Percentiles rank a stretch among this genome's conserved stretches.
Evolutionary conservation across 129 eudicot genomes (phyloP).

Genomic region (Flaveria brownii): DNA sequence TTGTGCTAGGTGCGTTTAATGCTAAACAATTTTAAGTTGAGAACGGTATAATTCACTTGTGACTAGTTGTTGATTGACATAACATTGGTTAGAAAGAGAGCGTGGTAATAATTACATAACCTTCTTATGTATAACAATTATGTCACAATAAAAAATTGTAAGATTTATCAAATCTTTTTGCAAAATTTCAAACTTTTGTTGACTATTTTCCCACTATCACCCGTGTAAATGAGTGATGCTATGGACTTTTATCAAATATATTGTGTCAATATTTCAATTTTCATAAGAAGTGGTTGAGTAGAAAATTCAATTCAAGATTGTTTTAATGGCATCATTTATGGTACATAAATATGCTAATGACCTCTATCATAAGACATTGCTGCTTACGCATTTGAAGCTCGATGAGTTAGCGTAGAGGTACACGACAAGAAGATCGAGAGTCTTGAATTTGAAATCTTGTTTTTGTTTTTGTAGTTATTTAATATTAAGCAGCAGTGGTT

Average conservation of each 20-base stretch:
- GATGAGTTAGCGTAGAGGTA: neutral
- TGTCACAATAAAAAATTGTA: neutral
- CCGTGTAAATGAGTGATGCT: constrained; percentile 4
- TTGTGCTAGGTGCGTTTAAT: too few relatives aligned
- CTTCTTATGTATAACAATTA: neutral
- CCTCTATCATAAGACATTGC: neutral
- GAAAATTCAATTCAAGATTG: neutral
- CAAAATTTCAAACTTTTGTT: constrained; percentile 8
- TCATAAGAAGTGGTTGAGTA: neutral
- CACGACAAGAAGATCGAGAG: neutral
- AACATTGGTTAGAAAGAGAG: too few relatives aligned
- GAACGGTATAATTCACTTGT: too few relatives aligned
- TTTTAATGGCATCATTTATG: neutral
- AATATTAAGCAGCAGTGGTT: constrained; percentile 29
- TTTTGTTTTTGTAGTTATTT: constrained; percentile 4
- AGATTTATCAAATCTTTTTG: neutral
- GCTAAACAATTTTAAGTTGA: too few relatives aligned
- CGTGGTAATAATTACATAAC: too few relatives aligned
- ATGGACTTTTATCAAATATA: neutral
- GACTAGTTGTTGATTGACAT: too few relatives aligned
- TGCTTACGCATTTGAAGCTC: neutral
- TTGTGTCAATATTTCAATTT: neutral
- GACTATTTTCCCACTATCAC: neutral
- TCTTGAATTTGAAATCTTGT: constrained; percentile 26
- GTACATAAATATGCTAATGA: neutral